phyloP scores from a whole-genome alignment of 352 stramenopile species.

The Phytophthora kernoviae region DNA sequence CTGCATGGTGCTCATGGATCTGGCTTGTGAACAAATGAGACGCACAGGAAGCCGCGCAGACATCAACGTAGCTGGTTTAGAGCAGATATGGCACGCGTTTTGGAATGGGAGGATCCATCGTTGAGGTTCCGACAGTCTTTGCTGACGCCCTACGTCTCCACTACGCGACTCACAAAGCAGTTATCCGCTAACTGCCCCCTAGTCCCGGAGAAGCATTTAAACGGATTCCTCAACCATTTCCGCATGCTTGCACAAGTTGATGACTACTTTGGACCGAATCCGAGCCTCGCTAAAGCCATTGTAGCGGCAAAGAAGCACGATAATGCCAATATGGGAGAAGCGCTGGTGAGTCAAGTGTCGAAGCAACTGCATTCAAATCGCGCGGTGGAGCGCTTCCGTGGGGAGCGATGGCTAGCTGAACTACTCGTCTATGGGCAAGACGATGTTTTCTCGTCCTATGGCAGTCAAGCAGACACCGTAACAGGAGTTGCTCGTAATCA shows the following conservation, averaged over 20 bases:
- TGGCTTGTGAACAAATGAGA: slow-evolving; percentile 38
- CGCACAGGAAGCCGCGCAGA: slow-evolving; percentile 19
- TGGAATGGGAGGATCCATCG: slow-evolving; percentile 31
- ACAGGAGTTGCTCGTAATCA: slow-evolving; percentile 20
- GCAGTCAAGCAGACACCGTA: slow-evolving; percentile 24
- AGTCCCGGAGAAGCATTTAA: slow-evolving; percentile 44
- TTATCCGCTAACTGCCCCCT: slow-evolving; percentile 22
- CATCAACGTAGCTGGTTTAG: slow-evolving; percentile 23
- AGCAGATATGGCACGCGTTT: slow-evolving; percentile 32
- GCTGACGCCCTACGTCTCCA: slow-evolving; percentile 28
- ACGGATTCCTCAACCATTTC: slow-evolving; percentile 44
- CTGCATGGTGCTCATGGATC: slow-evolving; percentile 37
- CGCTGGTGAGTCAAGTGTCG: slow-evolving; percentile 35
- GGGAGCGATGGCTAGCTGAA: slow-evolving; percentile 60
- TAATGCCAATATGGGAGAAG: slow-evolving; percentile 22
- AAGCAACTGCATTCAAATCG: slow-evolving; percentile 34
- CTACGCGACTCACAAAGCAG: slow-evolving; percentile 27
- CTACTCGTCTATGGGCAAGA: slow-evolving; percentile 36
- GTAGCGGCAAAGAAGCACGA: slow-evolving; percentile 22
- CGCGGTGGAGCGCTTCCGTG: slow-evolving; percentile 44
- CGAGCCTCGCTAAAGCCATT: slow-evolving; percentile 33
- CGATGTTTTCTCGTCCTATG: slow-evolving; percentile 29
- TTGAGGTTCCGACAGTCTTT: slow-evolving; percentile 17
- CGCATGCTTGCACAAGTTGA: slow-evolving; percentile 45
- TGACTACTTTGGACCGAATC: slow-evolving; percentile 51